Evolutionary conservation across 768 basidiomycete species (phyloP), one percentile per base, ranked within the genome.

Genomic region (Coprinellus aureogranulatus): DNA sequence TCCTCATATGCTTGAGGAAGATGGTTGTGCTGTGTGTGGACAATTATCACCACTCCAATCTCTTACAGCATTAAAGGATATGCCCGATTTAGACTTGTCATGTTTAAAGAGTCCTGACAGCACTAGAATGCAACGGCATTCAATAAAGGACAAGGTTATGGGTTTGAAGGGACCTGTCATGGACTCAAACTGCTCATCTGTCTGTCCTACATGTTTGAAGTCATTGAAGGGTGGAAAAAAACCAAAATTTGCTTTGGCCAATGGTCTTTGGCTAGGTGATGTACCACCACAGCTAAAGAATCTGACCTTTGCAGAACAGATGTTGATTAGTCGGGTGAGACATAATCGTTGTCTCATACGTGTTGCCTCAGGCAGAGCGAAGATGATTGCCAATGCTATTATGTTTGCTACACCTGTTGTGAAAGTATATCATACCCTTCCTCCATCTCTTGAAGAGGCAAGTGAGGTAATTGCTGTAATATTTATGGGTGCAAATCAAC

Each of bases 261-360:
- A 70, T 53, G 69, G 69, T 2, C 51, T 73, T 1, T 77, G 75
- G 74, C 5, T 77, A 4, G 75, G 75, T 12, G 61, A 68, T 18
- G 64, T 74, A 1, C 75, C 72, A 3, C 5, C 44, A 4, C 59
- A 61, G 14, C 57, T 77, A 3, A n/a, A 53, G 20, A 42, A 46
- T 10, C 53, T 77, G 1, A 66, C 40, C 0, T 71, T 64, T 41
- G 59, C 60, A 2, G 75, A 77, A 55, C 60, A 68, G 42, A 5
- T 68, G 14, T 27, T 72, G 40, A 63, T 72, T 5, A 58, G 68
- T 20, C 44, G 63, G 2, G 62, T 66, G 58, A 30, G 69, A 0
- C 65, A 65, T 31, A 74, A 69, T 41, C 26, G 55, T 2, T 74
- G 68, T 54, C 60, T 75, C 23, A 66, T 71, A 1, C 40, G 64